Evolutionary conservation across 768 basidiomycete genomes (phyloP), one percentile per base, ranked within the genome.

Genomic region (Mrakia gelida): DNA sequence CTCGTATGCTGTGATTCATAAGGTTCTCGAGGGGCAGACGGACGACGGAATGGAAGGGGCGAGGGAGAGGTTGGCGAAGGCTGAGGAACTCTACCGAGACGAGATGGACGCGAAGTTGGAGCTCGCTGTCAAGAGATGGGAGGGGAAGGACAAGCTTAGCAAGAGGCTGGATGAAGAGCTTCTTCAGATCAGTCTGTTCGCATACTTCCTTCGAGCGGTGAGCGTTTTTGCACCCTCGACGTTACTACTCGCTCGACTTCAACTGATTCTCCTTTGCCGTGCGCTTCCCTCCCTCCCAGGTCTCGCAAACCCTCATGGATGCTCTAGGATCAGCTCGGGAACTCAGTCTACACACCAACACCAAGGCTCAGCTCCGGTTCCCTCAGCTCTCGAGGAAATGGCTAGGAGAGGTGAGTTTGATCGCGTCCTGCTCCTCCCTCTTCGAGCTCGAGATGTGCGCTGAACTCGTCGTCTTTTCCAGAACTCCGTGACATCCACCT

Each of bases 131-230:
- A 49, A 67, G 8, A 52, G 62, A 7, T 78, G 77, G 77, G 77
- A 78, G 56, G 73, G 41, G 1, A 54, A 68, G 28, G 38, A n/a
- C n/a, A 68, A 61, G 32, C 41, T 26, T 10, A 34, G n/a, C 1
- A 41, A 62, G 54, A 34, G 16, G 32, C 77, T 78, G 4, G 77
- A 78, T 68, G 73, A 75, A 59, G 65, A 78, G 8, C 73, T 78
- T 1, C 67, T 78, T n/a, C 65, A 68, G 67, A 32, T 78, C 30
- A 74, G 72, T 41, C 45, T 78, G 21, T 78, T 78, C 67, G 67
- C 67, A 23, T 70, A 70, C 41, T 41, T 23, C 18, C 34, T 70
- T n/a, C 34, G 67, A 70, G 41, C 34, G 38, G 67, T 70, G 23
- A 38, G 67, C 34, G 18, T 41, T 23, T n/a, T n/a, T 23, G 4